phyloP scores from a whole-genome alignment of 495 filamentous ascomycete species.

The Jackrogersella minutella region DNA sequence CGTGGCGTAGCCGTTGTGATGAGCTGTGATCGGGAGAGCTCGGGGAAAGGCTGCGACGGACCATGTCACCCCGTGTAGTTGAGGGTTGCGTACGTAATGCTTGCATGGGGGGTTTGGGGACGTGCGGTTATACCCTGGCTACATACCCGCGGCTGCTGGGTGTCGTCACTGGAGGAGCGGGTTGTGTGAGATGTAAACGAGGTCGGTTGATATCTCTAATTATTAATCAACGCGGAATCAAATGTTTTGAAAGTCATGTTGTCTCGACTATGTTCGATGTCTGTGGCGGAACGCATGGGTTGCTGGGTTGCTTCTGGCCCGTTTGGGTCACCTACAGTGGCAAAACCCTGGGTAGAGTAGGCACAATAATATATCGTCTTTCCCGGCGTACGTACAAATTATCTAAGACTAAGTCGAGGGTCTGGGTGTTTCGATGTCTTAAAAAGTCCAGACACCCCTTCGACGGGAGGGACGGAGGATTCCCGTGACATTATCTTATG shows the following conservation, averaged over 20 bases:
- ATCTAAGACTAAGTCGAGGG: background rate
- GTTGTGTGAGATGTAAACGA: background rate
- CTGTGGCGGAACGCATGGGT: slow-evolving; percentile 3
- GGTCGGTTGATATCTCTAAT: background rate
- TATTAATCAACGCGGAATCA: no score
- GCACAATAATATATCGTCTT: background rate
- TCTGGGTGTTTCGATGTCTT: slow-evolving; percentile 14
- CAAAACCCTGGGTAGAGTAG: background rate
- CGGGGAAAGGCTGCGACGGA: slow-evolving; percentile 8
- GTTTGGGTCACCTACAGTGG: slow-evolving; percentile 4
- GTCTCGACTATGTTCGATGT: slow-evolving; percentile 7
- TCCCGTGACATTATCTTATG: slow-evolving; percentile 24
- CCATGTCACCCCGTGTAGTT: slow-evolving; percentile 10
- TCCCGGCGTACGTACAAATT: background rate
- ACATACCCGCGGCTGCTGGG: background rate
- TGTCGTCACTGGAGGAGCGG: slow-evolving; percentile 8
- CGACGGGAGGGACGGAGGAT: slow-evolving; percentile 1
- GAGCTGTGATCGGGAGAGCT: background rate
- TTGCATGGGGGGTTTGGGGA: slow-evolving; percentile 17
- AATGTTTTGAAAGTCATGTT: slow-evolving; percentile 4
- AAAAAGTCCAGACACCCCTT: slow-evolving; percentile 14
- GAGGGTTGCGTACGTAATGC: slow-evolving; percentile 27
- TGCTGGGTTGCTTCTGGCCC: background rate
- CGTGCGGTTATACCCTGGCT: slow-evolving; percentile 7
- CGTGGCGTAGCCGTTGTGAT: background rate